These are phyloP conservation scores for Naganishia onofrii DNA, from an alignment of 768 basidiomycete species.

Conservation along the genomic window DNA sequence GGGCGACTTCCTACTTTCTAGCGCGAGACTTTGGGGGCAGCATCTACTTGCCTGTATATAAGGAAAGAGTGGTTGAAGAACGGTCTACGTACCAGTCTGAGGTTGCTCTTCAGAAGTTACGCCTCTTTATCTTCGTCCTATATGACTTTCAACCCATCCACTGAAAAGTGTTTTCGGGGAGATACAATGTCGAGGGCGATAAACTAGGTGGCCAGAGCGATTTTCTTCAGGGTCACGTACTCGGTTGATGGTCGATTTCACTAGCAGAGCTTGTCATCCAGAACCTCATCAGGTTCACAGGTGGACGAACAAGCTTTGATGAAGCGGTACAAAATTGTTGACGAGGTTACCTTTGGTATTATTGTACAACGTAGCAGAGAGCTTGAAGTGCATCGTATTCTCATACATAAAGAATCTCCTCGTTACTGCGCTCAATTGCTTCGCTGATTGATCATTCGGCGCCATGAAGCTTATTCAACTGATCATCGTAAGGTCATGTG, in stretches of 20 bases:
- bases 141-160: neutral
- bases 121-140: conserved; percentile 26
- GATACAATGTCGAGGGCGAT: conserved; percentile 15
- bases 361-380: neutral
- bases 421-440: too few relatives aligned
- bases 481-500: too few relatives aligned
- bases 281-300: neutral
- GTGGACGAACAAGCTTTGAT: conserved; percentile 23
- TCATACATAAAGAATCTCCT: too few relatives aligned
- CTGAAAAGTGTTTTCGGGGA: conserved; percentile 7
- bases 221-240: conserved; percentile 8
- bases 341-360: neutral
- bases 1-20: too few relatives aligned
- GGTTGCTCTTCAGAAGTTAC: conserved; percentile 13
- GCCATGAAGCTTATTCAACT: too few relatives aligned
- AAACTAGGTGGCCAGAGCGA: conserved; percentile 27
- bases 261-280: conserved; percentile 23
- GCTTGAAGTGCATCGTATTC: too few relatives aligned
- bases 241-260: conserved; percentile 19
- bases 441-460: too few relatives aligned
- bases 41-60: neutral
- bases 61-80: neutral
- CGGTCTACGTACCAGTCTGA: neutral
- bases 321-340: neutral
- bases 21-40: too few relatives aligned